Base-by-base conservation (phyloP, 2,329 filamentous ascomycete species). In the Apiospora marii region DNA sequence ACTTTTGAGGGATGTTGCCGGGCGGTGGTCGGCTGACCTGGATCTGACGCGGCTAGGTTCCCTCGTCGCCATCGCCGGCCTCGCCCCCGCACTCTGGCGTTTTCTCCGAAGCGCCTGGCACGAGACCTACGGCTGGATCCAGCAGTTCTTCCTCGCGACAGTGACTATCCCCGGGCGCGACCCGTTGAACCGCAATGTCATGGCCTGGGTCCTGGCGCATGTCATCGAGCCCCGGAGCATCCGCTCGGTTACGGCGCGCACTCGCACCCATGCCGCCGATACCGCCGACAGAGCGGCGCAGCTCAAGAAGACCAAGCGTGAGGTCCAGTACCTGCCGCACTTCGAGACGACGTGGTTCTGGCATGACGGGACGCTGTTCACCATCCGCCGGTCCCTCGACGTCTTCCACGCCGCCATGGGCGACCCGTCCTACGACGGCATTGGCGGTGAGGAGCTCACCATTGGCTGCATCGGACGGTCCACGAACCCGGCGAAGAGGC, bases 391-490 rank as follows among this genome's bases (percentile, higher is more conserved):
- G 13, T 81, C 83, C 4, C 77, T 83, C 46, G 82, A 83, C 8
- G 81, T 81, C 74, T 85, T 82, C 64, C 78, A 78, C 46, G 77
- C 81, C 64, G 70, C 78, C 44, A 77, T 85, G 71, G 68, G 80
- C 14, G 84, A 86, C 68, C 83, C 84, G 10, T 81, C 79, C n/a
- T 85, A 84, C 70, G 84, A 86, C 58, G 85, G 85, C 10, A 79
- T 85, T 24, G 84, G 84, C 4, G 84, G 84, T 16, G 84, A 87
- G 74, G 84, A 86, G 64, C 81, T 87, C 49, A 85, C 82, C 0
- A 77, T 88, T 43, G 87, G 85, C 78, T 87, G 85, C 72, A 82
- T 89, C 27, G 86, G 87, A 14, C 84, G 86, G 72, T 89, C 87
- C 1, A 86, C 85, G 0, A 82, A 83, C 1, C 87, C 87, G 0